Evolutionary conservation across 2,329 filamentous ascomycete genomes (phyloP), one percentile per base, ranked within the genome.

Genomic region (Nemania abortiva): DNA sequence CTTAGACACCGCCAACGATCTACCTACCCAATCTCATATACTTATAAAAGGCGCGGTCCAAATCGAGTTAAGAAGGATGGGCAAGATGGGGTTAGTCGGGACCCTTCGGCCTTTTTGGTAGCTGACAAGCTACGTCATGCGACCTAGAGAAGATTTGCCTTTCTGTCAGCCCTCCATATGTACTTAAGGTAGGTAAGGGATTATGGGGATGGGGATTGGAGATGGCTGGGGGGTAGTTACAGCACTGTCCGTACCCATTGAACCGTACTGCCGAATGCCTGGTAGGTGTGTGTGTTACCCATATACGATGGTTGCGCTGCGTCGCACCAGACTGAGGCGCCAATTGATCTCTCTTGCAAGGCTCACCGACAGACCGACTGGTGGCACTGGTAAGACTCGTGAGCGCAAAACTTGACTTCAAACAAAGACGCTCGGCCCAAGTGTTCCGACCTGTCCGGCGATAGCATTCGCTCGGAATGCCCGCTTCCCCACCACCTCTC

Each of bases 391-490:
- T 11, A n/a, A 42, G 52, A 60, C 42, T n/a, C 15, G 42, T 15
- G 42, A 47, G 42, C 15, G 18, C 42, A 24, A 56, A 24, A 42
- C 39, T 49, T 50, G 42, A 54, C 37, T 20, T 29, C 52, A 27
- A 58, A 54, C 20, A 64, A 20, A 60, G 54, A 61, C n/a, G 55
- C 69, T 74, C 74, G 71, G 74, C 68, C 59, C 73, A 72, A 70
- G 56, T 45, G 67, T 58, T 63, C 60, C 69, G 66, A 65, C 34
- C 15, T 65, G 57, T 61, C 57, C 64, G 64, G 62, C 59, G 49
- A 70, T 65, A 62, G 67, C 68, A 75, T 76, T 76, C 74, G 73
- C 66, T 75, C 75, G 75, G 75, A 66, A 74, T 74, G 66, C 61
- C 75, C 75, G 75, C 55, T 69, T 60, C 75, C 74, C 75, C 74